phyloP scores from a whole-genome alignment of 208 protist genomes.

The Trypanosoma theileri region DNA sequence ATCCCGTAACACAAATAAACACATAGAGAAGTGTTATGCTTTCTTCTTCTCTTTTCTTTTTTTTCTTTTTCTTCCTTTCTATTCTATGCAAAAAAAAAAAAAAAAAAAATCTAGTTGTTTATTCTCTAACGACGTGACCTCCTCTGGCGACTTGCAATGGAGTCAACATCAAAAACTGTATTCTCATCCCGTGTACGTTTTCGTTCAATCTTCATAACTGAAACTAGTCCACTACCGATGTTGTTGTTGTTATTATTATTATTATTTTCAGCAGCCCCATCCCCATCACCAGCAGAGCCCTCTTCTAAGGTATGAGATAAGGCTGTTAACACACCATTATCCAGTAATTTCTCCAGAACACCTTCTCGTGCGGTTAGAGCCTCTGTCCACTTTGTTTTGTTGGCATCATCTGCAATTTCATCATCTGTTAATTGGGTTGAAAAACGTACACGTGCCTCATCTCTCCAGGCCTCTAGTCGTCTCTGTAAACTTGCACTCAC shows the following conservation, averaged over 20 bases:
- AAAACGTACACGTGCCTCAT: slow-evolving; percentile 46
- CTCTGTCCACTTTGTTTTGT: slow-evolving; percentile 27
- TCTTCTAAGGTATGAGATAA: slow-evolving; percentile 4
- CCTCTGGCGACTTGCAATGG: slow-evolving; percentile 42
- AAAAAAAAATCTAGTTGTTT: slow-evolving; percentile 10
- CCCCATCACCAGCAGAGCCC: neutral
- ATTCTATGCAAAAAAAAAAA: slow-evolving; percentile 4
- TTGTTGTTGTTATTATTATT: neutral
- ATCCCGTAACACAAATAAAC: neutral
- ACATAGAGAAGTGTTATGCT: neutral
- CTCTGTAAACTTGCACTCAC: slow-evolving; percentile 6
- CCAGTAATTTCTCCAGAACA: slow-evolving; percentile 23
- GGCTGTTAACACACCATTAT: slow-evolving; percentile 4
- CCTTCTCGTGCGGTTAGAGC: slow-evolving; percentile 23
- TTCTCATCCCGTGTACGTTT: slow-evolving; percentile 60
- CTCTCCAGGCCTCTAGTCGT: slow-evolving; percentile 45
- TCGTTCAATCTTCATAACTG: slow-evolving; percentile 13
- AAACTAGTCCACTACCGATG: neutral
- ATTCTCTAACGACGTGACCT: slow-evolving; percentile 10
- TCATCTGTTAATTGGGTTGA: neutral
- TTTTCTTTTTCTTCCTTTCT: neutral
- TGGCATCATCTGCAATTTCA: neutral
- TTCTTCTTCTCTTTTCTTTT: neutral
- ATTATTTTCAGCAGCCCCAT: too few species aligned
- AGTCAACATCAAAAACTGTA: slow-evolving; percentile 52